Conservation (phyloP, 2,329 filamentous ascomycete species). For the Microdochium nivale region DNA sequence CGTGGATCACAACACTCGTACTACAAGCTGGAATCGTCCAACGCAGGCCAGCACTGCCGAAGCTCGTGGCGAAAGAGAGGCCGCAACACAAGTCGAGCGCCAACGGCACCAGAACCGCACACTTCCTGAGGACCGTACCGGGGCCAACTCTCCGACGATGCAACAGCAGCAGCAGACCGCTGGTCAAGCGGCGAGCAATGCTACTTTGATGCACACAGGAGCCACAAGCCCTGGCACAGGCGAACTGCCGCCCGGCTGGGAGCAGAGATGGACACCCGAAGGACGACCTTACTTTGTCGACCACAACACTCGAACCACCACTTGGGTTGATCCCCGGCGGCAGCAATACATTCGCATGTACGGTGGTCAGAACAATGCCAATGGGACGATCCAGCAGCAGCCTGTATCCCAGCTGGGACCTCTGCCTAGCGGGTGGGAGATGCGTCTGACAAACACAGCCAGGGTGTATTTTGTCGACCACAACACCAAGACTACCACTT, state of each 20-base stretch:
- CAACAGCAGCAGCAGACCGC: conserved; percentile 38
- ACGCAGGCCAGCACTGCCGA: conserved; percentile 71
- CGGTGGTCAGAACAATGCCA: conserved; percentile 73
- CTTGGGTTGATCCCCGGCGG: conserved; percentile 93
- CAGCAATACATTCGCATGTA: conserved; percentile 99
- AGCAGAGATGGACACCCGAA: conserved; percentile 91
- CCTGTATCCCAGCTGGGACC: conserved; percentile 94
- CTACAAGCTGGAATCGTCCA: conserved; percentile 92
- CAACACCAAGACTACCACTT: conserved; percentile 98
- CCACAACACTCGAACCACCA: conserved; percentile 95
- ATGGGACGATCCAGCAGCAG: conserved; percentile 89
- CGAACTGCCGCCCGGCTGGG: conserved; percentile 92
- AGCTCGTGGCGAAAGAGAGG: conserved; percentile 72
- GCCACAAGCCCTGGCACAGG: conserved; percentile 90
- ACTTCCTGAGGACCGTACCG: conserved; percentile 89
- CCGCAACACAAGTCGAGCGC: conserved; percentile 86
- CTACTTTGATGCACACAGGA: conserved; percentile 89
- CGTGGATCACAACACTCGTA: conserved; percentile 93
- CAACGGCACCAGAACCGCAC: conserved; percentile 92
- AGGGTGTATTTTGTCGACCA: conserved; percentile 98
- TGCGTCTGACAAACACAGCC: conserved; percentile 96
- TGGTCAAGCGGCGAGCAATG: conserved; percentile 34
- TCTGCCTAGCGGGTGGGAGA: conserved; percentile 96
- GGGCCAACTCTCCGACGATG: conserved; percentile 81
- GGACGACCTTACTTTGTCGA: conserved; percentile 95